Evolutionary conservation across 2,329 filamentous ascomycete species (phyloP), one percentile per base, ranked within the genome.

Genomic region (Akanthomyces lecanii): DNA sequence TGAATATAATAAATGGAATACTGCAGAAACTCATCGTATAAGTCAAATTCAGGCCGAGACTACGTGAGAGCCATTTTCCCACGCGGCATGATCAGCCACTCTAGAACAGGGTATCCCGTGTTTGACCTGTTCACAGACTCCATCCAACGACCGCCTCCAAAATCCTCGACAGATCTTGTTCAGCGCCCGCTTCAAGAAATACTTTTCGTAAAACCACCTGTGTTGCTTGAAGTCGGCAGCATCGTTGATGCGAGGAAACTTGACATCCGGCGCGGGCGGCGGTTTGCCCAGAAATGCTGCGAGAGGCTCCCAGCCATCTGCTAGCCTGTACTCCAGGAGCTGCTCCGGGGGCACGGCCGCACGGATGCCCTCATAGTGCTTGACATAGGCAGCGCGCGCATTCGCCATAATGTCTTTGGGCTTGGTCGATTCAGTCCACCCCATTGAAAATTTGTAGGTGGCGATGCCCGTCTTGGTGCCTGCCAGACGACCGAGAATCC

Each of bases 221-320:
- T 40, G 18, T n/a, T 61, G 7, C 21, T n/a, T 18, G 38, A 50
- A 61, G 8, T 25, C 50, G 16, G 25, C 56, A 16, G 52, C 48
- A 47, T 72, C 70, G 21, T 75, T 75, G 0, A 68, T 59, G 30
- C 67, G 67, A 0, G 73, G 74, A 40, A 74, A 74, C n/a, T 69
- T 61, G 33, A 65, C 65, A 2, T 64, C 65, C 1, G 66, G 59
- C 10, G 18, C 52, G 0, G 74, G 75, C 8, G 72, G 58, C 0
- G 71, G 33, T 63, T 73, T 75, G 0, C 70, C 73, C 16, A 77
- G 45, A 25, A 77, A 76, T 2, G 62, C 47, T 23, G 74, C 76
- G 6, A 77, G 51, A 1, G 75, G 71, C 28, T 65, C 68, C 73
- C 75, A 76, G 1, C 72, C 75, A 12, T 71, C 67, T 2, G 62